Percentiles rank a stretch among this genome's conserved stretches.
These are phyloP conservation scores for Colletotrichum chlorophyti DNA, from an alignment of 2,329 filamentous ascomycete species.

Conservation along the genomic window DNA sequence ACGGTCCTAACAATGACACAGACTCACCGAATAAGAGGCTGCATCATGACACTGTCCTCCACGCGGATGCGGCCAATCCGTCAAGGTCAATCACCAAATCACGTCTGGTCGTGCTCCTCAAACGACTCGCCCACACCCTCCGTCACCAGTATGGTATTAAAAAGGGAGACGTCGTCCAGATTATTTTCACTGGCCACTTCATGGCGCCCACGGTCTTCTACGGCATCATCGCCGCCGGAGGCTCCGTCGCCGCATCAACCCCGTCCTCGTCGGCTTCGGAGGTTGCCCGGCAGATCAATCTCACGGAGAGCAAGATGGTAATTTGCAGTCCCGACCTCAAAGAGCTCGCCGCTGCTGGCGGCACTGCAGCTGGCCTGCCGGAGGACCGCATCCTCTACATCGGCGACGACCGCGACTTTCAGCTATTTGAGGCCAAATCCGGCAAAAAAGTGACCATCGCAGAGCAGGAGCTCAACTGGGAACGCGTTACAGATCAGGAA, in stretches of 20 bases:
- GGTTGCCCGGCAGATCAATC: constrained; percentile 51
- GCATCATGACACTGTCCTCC: constrained; percentile 58
- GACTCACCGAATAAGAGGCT: constrained; percentile 12
- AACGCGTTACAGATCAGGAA: constrained; percentile 55
- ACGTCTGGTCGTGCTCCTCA: constrained; percentile 53
- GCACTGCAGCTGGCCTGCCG: constrained; percentile 50
- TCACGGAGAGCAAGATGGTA: constrained; percentile 46
- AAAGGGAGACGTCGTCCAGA: constrained; percentile 57
- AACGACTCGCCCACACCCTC: constrained; percentile 61
- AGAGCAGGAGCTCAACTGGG: constrained; percentile 55
- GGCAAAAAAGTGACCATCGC: constrained; percentile 41
- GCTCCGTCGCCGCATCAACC: constrained; percentile 63
- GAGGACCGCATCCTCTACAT: constrained; percentile 36
- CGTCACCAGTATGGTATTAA: constrained; percentile 58
- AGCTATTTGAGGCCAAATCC: constrained; percentile 36
- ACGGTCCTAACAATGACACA: background rate
- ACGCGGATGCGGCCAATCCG: constrained; percentile 64
- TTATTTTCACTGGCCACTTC: constrained; percentile 62
- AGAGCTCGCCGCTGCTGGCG: constrained; percentile 55
- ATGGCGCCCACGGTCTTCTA: constrained; percentile 61
- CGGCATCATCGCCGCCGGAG: constrained; percentile 63
- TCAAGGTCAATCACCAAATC: constrained; percentile 60
- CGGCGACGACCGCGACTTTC: constrained; percentile 30
- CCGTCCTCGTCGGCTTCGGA: constrained; percentile 57
- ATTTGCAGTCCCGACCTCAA: constrained; percentile 56